Evolutionary conservation across 345 rosid species (phyloP).

Genomic region (Litchi chinensis): DNA sequence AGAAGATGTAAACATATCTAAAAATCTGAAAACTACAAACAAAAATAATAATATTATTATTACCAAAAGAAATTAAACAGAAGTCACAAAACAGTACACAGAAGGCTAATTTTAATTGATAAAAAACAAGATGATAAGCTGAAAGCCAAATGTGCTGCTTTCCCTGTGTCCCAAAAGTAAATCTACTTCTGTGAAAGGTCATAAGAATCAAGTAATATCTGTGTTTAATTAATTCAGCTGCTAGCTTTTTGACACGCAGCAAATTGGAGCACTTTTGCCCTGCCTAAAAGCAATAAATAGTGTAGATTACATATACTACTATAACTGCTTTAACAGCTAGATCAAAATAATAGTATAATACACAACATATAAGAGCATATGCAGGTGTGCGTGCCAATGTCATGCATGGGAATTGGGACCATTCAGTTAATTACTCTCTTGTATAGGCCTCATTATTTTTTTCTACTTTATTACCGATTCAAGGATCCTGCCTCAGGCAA

Average conservation of each 20-base stretch:
- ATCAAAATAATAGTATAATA: not conserved
- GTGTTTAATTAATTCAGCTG: not conserved
- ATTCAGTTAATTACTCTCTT: not conserved
- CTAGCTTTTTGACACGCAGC: not conserved
- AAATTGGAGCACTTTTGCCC: not conserved
- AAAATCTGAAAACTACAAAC: not conserved
- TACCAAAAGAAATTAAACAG: not conserved
- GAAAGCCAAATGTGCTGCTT: not conserved
- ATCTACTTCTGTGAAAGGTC: not conserved
- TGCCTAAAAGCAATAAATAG: conserved; percentile 13
- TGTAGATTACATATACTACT: not conserved
- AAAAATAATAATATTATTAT: not conserved
- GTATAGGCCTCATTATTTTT: not conserved
- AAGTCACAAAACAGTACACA: not conserved
- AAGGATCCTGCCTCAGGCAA: not conserved
- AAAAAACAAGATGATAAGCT: not conserved
- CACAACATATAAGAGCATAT: not conserved
- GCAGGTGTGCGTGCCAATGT: not conserved
- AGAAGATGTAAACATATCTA: not conserved
- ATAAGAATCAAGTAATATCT: not conserved
- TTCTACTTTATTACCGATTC: not conserved
- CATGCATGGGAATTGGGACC: not conserved
- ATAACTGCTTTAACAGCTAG: not conserved
- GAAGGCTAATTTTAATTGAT: not conserved
- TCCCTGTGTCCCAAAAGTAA: not conserved